These are phyloP conservation scores for Gracilaria caudata DNA, from an alignment of 23 red algal genomes.

Conservation along the genomic window DNA sequence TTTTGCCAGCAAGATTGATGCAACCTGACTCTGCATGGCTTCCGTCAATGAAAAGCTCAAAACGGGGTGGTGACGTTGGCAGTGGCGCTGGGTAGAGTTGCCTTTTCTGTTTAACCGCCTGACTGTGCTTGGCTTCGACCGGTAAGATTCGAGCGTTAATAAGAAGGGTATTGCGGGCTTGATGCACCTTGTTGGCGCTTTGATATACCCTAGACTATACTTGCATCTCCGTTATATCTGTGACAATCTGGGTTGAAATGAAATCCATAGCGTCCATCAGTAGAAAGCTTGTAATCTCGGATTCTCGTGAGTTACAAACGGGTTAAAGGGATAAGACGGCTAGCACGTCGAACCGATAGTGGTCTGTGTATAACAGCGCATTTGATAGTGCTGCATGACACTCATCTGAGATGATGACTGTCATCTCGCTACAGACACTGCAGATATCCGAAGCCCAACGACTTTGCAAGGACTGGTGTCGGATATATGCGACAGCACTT, in stretches of 20 bases:
- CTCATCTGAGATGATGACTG: too few relatives aligned
- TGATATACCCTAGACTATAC: background rate
- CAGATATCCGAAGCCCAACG: background rate
- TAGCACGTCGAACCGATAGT: background rate
- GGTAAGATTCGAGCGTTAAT: background rate
- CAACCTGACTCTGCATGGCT: background rate
- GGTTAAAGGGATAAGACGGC: too few relatives aligned
- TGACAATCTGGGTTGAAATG: background rate
- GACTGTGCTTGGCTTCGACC: background rate
- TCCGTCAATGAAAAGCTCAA: background rate
- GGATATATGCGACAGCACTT: background rate
- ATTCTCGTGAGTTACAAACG: too few relatives aligned
- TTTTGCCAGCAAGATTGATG: background rate
- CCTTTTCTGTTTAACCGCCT: constrained; percentile 71
- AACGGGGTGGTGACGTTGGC: constrained; percentile 68
- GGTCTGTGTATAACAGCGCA: background rate
- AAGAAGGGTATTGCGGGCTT: too few relatives aligned
- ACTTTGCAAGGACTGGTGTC: background rate
- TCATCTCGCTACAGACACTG: background rate
- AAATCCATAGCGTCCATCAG: background rate
- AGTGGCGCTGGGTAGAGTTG: constrained; percentile 63
- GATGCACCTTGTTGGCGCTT: too few relatives aligned
- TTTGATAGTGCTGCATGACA: too few relatives aligned
- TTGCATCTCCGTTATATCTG: background rate
- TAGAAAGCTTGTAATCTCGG: too few relatives aligned